A percentile compares a stretch with the other conserved stretches of the same genome.
Conservation (phyloP, 164 flowering plant genomes). For the Houttuynia cordata region DNA sequence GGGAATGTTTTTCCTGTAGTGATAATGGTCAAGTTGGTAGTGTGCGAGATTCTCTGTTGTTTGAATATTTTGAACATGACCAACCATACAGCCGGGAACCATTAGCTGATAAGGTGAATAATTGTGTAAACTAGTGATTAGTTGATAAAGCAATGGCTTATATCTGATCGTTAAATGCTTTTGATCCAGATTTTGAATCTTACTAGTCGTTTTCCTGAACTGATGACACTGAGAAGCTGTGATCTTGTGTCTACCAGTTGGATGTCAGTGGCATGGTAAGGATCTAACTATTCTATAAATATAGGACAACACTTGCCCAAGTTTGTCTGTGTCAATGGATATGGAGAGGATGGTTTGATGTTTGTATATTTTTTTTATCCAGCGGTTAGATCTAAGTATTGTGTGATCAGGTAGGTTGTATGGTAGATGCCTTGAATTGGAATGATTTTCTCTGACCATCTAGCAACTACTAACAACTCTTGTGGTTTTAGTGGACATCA, state of each 20-base stretch:
- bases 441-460: no score
- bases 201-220: conserved; percentile 42
- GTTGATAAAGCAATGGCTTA: background rate
- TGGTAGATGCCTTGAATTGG: background rate
- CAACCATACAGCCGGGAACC: conserved; percentile 48
- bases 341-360: no score
- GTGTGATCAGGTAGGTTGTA: no score
- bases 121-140: background rate
- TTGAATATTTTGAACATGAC: conserved; percentile 42
- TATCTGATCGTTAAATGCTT: conserved; percentile 3
- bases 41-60: conserved; percentile 23
- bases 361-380: no score
- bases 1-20: conserved; percentile 61
- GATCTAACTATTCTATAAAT: background rate
- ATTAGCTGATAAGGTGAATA: conserved; percentile 63
- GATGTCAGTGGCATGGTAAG: conserved; percentile 91
- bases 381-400: background rate
- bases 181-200: conserved; percentile 47
- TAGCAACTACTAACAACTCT: no score
- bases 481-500: no score
- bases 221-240: conserved; percentile 70
- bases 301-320: no score
- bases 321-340: no score
- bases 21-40: conserved; percentile 31
- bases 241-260: conserved; percentile 68